These are phyloP conservation scores for Oryza nivara DNA, from an alignment of 176 grass and related monocot species.

Conservation along the genomic window DNA sequence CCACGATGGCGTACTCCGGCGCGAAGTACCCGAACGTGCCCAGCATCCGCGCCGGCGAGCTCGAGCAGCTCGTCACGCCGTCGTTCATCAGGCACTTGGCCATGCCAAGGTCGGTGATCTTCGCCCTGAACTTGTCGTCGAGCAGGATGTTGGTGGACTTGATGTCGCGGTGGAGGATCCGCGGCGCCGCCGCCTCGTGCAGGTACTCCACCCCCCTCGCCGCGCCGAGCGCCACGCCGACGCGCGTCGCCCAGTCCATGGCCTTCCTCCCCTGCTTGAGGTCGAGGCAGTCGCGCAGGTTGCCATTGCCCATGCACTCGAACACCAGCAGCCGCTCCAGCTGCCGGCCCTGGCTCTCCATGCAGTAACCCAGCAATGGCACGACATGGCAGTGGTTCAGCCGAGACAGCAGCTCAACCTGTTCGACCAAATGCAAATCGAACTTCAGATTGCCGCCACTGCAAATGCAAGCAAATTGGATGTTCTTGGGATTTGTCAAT, in stretches of 20 bases:
- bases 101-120: slow-evolving; percentile 99
- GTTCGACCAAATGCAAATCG: not conserved
- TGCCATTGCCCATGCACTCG: slow-evolving; percentile 88
- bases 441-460: not conserved
- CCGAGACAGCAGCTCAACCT: slow-evolving; percentile 93
- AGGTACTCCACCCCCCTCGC: slow-evolving; percentile 95
- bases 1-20: slow-evolving; percentile 94
- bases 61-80: slow-evolving; percentile 80
- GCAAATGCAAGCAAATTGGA: not conserved
- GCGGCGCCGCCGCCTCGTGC: slow-evolving; percentile 90
- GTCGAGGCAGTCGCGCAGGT: slow-evolving; percentile 89
- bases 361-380: slow-evolving; percentile 89
- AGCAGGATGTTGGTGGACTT: slow-evolving; percentile 98
- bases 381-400: slow-evolving; percentile 96
- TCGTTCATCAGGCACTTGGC: slow-evolving; percentile 89
- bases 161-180: slow-evolving; percentile 96
- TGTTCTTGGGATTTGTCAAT: not conserved
- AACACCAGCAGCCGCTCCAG: slow-evolving; percentile 85
- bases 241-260: slow-evolving; percentile 87
- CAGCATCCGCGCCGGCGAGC: slow-evolving; percentile 90
- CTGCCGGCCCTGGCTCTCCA: slow-evolving; percentile 77
- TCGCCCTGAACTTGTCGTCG: slow-evolving; percentile 73
- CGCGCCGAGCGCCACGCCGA: slow-evolving; percentile 69
- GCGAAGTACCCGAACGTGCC: slow-evolving; percentile 99
- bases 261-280: slow-evolving; percentile 59